Evolutionary conservation across 139 green algal species (phyloP).

Genomic region (Monoraphidium neglectum): DNA sequence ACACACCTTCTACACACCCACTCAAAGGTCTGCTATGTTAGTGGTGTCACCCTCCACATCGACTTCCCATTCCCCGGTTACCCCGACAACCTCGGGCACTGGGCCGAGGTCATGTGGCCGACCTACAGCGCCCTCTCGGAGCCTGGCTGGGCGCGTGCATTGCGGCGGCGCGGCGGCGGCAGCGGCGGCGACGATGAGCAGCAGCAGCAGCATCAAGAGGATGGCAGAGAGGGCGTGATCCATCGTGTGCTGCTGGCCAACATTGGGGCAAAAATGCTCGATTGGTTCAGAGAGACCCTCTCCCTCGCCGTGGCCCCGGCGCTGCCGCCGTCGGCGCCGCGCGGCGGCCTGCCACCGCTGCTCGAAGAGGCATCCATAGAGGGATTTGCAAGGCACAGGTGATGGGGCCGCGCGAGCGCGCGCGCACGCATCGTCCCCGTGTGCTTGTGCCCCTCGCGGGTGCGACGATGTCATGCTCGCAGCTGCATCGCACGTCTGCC

Average conservation of each 20-base stretch:
- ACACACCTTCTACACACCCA: not conserved
- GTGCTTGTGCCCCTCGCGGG: too few species aligned
- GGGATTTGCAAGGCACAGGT: too few species aligned
- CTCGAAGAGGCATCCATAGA: not conserved
- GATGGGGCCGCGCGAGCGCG: too few species aligned
- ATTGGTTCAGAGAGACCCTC: slow-evolving; percentile 70
- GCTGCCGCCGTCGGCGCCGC: not conserved
- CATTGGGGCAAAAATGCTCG: slow-evolving; percentile 38
- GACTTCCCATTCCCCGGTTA: slow-evolving; percentile 74
- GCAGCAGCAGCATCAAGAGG: not conserved
- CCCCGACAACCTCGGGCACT: slow-evolving; percentile 78
- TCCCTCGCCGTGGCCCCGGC: slow-evolving; percentile 39
- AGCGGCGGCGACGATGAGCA: not conserved
- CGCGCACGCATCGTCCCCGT: too few species aligned
- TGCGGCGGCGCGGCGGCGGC: not conserved
- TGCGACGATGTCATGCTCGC: too few species aligned
- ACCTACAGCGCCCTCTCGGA: slow-evolving; percentile 51
- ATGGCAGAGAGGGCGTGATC: slow-evolving; percentile 24
- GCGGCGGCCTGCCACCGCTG: not conserved
- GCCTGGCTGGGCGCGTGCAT: not conserved
- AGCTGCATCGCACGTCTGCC: too few species aligned
- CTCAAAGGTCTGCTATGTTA: slow-evolving; percentile 29
- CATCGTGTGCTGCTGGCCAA: slow-evolving; percentile 49
- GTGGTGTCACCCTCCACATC: slow-evolving; percentile 67
- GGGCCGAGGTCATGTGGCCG: slow-evolving; percentile 71